Conservation (phyloP, 2,329 filamentous ascomycete genomes). For the Keithomyces neogunnii region DNA sequence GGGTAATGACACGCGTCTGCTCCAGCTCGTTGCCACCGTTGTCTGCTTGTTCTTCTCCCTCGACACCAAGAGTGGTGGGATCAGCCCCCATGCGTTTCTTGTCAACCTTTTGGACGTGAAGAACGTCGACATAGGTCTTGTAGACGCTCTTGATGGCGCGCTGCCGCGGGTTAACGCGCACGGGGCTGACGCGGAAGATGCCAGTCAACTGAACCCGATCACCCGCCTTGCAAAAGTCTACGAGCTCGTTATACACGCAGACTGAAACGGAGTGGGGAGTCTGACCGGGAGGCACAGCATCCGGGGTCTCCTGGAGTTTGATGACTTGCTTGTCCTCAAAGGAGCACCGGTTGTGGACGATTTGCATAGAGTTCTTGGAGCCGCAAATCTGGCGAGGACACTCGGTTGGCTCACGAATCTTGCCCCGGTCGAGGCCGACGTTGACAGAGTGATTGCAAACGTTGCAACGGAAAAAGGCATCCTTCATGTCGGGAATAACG, state of each 20-base stretch:
- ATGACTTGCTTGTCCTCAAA: conserved; percentile 99
- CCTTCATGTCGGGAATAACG: conserved; percentile 98
- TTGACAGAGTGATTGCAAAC: conserved; percentile 86
- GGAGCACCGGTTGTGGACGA: conserved; percentile 88
- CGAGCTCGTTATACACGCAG: conserved; percentile 92
- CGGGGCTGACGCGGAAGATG: conserved; percentile 90
- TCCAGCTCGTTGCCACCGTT: conserved; percentile 69
- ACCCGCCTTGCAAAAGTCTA: conserved; percentile 96
- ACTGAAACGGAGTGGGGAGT: conserved; percentile 96
- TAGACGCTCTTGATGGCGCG: conserved; percentile 89
- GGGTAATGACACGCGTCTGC: conserved; percentile 72
- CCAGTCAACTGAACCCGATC: conserved; percentile 93
- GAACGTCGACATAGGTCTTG: conserved; percentile 94
- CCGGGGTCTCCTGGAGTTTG: conserved; percentile 95
- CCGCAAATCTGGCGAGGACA: conserved; percentile 78
- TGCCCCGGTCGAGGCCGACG: conserved; percentile 88
- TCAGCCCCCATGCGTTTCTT: conserved; percentile 91
- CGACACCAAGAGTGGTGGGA: conserved; percentile 74
- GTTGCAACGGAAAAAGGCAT: conserved; percentile 94
- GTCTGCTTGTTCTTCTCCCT: conserved; percentile 57
- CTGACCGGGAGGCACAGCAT: conserved; percentile 88
- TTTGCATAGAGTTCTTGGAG: conserved; percentile 93
- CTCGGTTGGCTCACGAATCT: conserved; percentile 87
- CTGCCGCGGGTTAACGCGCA: conserved; percentile 89
- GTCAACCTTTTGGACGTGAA: conserved; percentile 95